These are phyloP conservation scores for Podaxis carcinomalis DNA, from an alignment of 768 basidiomycete genomes.

Conservation along the genomic window DNA sequence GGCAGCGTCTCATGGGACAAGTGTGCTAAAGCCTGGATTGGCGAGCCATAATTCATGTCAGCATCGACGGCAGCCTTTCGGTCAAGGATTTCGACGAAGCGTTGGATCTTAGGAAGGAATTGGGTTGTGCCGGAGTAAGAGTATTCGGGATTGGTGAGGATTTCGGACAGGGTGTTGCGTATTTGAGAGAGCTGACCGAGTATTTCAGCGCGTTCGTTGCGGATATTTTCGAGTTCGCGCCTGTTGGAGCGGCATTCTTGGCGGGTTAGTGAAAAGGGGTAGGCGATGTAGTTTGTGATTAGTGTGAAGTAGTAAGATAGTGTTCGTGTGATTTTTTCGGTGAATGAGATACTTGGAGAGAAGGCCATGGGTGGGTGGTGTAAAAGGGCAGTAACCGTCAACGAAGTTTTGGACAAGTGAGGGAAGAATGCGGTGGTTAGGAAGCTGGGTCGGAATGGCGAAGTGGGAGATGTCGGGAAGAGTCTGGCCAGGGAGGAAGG, in stretches of 20 bases:
- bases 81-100: slow-evolving; percentile 10
- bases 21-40: slow-evolving; percentile 1
- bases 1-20: slow-evolving; percentile 9
- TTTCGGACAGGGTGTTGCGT: slow-evolving; percentile 39
- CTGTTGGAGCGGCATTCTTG: slow-evolving; percentile 68
- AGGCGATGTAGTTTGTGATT: slow-evolving; percentile 25
- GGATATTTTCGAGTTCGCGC: slow-evolving; percentile 52
- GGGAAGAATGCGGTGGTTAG: slow-evolving; percentile 64
- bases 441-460: slow-evolving; percentile 42
- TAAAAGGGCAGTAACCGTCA: slow-evolving; percentile 18
- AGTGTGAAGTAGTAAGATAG: slow-evolving; percentile 17
- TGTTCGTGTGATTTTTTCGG: neutral
- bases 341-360: neutral
- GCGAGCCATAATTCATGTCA: slow-evolving; percentile 2
- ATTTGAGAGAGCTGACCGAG: slow-evolving; percentile 61
- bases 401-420: slow-evolving; percentile 35
- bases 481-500: slow-evolving; percentile 44
- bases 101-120: slow-evolving; percentile 3
- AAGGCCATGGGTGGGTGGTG: slow-evolving; percentile 13
- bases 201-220: slow-evolving; percentile 63
- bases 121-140: slow-evolving; percentile 14
- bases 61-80: slow-evolving; percentile 9
- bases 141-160: slow-evolving; percentile 18
- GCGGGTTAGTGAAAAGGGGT: slow-evolving; percentile 59
- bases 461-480: slow-evolving; percentile 38